phyloP scores from a whole-genome alignment of 2,329 filamentous ascomycete species.

The Cyclaneusma minus region DNA sequence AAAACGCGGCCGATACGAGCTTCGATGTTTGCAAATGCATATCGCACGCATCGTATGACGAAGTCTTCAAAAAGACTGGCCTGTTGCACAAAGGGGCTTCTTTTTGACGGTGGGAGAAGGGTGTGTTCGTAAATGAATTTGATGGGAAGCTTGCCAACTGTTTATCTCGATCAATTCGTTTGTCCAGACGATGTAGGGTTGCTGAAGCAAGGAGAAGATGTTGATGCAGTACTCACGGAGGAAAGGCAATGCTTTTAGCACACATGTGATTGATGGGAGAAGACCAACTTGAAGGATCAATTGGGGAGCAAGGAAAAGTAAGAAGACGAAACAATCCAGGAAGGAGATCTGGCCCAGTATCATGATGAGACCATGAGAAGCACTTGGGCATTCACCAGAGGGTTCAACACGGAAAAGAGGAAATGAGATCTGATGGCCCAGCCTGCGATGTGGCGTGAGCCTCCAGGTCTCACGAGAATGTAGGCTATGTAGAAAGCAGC shows the following conservation, averaged over 20 bases:
- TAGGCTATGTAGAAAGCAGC: too few relatives aligned
- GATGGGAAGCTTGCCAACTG: slow-evolving; percentile 42
- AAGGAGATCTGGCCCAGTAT: slow-evolving; percentile 60
- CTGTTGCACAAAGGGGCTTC: slow-evolving; percentile 48
- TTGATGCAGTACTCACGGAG: slow-evolving; percentile 34
- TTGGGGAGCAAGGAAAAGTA: slow-evolving; percentile 55
- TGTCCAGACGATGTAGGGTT: too few relatives aligned
- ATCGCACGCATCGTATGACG: slow-evolving; percentile 62
- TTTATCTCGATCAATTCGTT: slow-evolving; percentile 6
- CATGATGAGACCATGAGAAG: too few relatives aligned
- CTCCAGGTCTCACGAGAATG: too few relatives aligned
- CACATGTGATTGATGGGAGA: slow-evolving; percentile 38
- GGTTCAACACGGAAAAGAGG: too few relatives aligned
- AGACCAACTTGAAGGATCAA: slow-evolving; percentile 53
- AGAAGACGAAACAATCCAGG: slow-evolving; percentile 60
- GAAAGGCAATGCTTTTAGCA: slow-evolving; percentile 50
- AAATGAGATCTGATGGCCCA: too few relatives aligned
- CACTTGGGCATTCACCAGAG: too few relatives aligned
- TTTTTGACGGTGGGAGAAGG: slow-evolving; percentile 26
- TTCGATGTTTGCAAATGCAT: slow-evolving; percentile 59
- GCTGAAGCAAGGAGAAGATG: too few relatives aligned
- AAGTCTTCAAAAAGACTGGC: slow-evolving; percentile 65
- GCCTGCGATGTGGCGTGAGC: too few relatives aligned
- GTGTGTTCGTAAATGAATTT: slow-evolving; percentile 43
- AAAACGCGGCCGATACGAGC: slow-evolving; percentile 57